Base-by-base conservation (phyloP, 306 rosid genomes). In the Sphenostylis stenocarpa region DNA sequence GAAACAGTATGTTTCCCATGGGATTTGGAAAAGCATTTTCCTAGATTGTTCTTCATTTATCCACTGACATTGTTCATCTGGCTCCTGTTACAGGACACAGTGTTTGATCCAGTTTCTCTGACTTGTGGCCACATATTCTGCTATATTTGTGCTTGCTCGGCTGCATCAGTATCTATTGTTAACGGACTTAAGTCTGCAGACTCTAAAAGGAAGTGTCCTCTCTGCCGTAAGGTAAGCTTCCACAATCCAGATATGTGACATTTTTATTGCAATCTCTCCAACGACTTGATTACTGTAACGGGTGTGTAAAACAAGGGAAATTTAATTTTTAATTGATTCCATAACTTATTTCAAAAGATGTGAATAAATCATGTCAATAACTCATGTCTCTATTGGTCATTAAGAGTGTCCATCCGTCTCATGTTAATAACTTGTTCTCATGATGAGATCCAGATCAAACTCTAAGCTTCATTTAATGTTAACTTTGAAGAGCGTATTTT, bases 91-190 rank as follows among this genome's bases (percentile, higher is more conserved):
- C 86, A 95, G 99, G 99, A 95, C 9, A 90, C 93, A 2, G 96
- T 95, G 77, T 95, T 95, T 81, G 99, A 95, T 87, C 94, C 99
- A 2, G 96, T 91, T 82, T 88, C 97, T 79, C 91, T 95, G 73
- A 81, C 86, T 17, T 95, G 99, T 34, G 97, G 99, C 60, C 99
- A 95, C 77, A 91, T 95, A 80, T 92, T 86, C 91, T 95, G 99
- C 86, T 88, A 84, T 78, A 80, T 89, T 76, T 95, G 99, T 71
- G 92, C 96, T 67, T 90, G 97, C 87, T 92, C 96, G 0, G 97
- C 99, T 70, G 96, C 97, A 49, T 89, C 97, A 2, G 97, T 91
- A 52, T 87, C 89, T 28, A 92, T 91, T 53, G 90, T 95, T 0
- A 81, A 89, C 70, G 93, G 97, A 39, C 89, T 95, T 17, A 90